phyloP scores from a whole-genome alignment of 768 basidiomycete species.

The Tylopilus subfusipes region DNA sequence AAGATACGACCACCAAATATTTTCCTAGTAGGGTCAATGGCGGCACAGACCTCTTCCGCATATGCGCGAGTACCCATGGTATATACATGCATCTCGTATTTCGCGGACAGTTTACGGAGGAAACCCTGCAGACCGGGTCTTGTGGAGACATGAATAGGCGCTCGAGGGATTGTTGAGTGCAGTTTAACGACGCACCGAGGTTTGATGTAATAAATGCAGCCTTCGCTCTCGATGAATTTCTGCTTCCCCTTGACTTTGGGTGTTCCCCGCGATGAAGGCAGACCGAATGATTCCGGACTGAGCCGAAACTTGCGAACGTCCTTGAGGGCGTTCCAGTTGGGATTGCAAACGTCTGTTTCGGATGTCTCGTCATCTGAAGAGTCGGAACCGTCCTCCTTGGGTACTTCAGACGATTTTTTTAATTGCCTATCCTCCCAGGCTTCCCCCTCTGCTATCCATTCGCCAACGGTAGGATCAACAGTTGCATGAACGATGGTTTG shows the following conservation, averaged over 20 bases:
- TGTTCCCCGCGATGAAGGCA: conserved; percentile 39
- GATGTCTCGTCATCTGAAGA: conserved; percentile 40
- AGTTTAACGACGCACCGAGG: conserved; percentile 62
- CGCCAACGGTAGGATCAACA: conserved; percentile 96
- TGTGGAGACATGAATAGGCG: conserved; percentile 20
- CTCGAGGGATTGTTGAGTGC: not conserved
- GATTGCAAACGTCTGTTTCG: conserved; percentile 68
- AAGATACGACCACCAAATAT: conserved; percentile 86
- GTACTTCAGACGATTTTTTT: conserved; percentile 36
- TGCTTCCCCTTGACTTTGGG: conserved; percentile 54
- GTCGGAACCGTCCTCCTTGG: conserved; percentile 30
- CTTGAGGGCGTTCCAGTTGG: conserved; percentile 88
- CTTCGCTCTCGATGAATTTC: conserved; percentile 67
- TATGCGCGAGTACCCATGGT: conserved; percentile 99
- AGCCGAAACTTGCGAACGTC: conserved; percentile 90
- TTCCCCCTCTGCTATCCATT: conserved; percentile 89
- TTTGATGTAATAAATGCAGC: conserved; percentile 97
- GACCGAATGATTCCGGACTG: conserved; percentile 67
- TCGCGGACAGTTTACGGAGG: conserved; percentile 60
- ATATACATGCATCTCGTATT: conserved; percentile 99
- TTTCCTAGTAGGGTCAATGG: conserved; percentile 85
- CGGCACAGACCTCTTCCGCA: conserved; percentile 90
- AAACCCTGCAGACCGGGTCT: conserved; percentile 84
- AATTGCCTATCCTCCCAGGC: conserved; percentile 68
- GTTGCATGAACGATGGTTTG: conserved; percentile 99